Conservation (phyloP, 148 eudicot genomes). For the Cornus controversa region DNA sequence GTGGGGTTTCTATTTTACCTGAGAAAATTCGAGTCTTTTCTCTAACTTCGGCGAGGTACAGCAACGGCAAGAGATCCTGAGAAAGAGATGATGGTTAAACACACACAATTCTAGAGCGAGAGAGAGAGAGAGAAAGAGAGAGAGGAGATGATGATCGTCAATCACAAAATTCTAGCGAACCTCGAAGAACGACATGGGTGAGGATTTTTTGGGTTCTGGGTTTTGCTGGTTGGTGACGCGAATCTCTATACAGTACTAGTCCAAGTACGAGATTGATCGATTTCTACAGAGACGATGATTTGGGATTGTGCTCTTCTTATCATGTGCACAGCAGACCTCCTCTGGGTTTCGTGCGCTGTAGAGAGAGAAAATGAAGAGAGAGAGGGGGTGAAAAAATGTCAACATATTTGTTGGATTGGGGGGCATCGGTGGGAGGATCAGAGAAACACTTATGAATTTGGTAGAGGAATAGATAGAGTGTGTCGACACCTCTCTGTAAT, state of each 20-base stretch:
- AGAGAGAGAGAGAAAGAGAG: background rate
- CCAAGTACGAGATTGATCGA: background rate
- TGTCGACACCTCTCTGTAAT: constrained; percentile 39
- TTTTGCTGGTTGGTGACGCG: background rate
- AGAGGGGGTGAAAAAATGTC: constrained; percentile 23
- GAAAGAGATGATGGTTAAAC: background rate
- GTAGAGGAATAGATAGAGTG: constrained; percentile 16
- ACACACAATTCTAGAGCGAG: background rate
- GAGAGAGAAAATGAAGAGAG: constrained; percentile 7
- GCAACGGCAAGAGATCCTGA: constrained; percentile 35
- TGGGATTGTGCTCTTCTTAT: background rate
- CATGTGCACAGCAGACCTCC: background rate
- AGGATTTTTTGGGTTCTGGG: background rate
- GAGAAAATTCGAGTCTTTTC: constrained; percentile 27
- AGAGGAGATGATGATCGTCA: background rate
- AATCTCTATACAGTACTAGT: constrained; percentile 11
- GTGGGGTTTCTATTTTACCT: constrained; percentile 15
- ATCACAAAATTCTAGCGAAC: constrained; percentile 25
- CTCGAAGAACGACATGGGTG: constrained; percentile 38
- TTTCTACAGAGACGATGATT: background rate
- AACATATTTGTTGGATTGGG: constrained; percentile 26
- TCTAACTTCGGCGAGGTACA: constrained; percentile 14
- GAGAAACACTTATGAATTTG: constrained; percentile 8
- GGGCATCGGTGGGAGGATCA: constrained; percentile 13
- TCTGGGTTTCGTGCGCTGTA: background rate